Percentiles rank a stretch among this genome's conserved stretches.
Evolutionary conservation across 1,284 basidiomycete genomes (phyloP).

Genomic region (Ustilago trichophora): DNA sequence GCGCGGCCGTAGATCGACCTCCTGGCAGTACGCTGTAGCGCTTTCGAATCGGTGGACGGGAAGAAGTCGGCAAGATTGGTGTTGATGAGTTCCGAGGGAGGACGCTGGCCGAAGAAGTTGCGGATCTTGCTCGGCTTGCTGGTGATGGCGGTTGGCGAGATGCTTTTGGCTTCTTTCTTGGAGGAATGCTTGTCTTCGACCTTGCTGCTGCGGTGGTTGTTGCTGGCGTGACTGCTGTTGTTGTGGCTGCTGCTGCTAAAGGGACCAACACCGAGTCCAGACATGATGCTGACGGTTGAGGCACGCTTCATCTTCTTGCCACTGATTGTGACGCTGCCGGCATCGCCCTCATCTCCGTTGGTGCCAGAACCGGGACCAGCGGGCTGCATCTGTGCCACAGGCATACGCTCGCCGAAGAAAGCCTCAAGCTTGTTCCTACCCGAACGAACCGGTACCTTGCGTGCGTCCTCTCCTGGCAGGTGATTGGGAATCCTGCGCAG

Average conservation of each 20-base stretch:
- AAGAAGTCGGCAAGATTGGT: slow-evolving; percentile 96
- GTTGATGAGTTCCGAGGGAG: slow-evolving; percentile 94
- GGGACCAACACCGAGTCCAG: slow-evolving; percentile 74
- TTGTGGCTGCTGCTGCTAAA: slow-evolving; percentile 25
- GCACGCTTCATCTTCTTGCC: slow-evolving; percentile 85
- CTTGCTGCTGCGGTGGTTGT: slow-evolving; percentile 2
- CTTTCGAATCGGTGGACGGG: slow-evolving; percentile 84
- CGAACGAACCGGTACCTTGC: slow-evolving; percentile 32
- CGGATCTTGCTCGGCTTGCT: slow-evolving; percentile 72
- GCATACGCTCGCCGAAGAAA: slow-evolving; percentile 73
- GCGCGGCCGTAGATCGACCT: slow-evolving; percentile 58
- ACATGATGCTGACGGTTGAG: slow-evolving; percentile 91
- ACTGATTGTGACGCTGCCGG: slow-evolving; percentile 47
- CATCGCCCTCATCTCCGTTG: slow-evolving; percentile 47
- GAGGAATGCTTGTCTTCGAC: slow-evolving; percentile 6
- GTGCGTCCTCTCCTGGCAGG: slow-evolving; percentile 39
- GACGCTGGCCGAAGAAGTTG: slow-evolving; percentile 98
- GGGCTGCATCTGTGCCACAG: slow-evolving; percentile 43
- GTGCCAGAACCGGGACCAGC: slow-evolving; percentile 62
- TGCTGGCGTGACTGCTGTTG: neutral
- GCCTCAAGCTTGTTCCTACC: slow-evolving; percentile 68
- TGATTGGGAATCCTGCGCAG: slow-evolving; percentile 68
- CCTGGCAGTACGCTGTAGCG: slow-evolving; percentile 58
- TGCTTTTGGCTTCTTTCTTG: slow-evolving; percentile 28
- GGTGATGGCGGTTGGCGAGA: slow-evolving; percentile 21